Base-by-base conservation (phyloP, 345 rosid genomes). In the Euphorbia lathyris region DNA sequence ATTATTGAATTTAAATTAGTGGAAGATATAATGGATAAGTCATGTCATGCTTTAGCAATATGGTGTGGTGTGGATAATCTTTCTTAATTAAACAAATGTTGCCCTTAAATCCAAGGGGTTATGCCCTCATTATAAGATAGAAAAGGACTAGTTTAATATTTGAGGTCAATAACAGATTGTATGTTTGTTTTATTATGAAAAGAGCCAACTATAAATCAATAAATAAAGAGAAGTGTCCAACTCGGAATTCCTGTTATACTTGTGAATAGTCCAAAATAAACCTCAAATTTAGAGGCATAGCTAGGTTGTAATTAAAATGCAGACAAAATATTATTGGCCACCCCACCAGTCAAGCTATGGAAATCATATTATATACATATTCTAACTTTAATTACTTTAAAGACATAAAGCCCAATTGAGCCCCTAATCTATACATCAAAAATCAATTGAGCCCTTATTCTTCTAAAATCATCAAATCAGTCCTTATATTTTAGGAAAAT, bases 1-100 rank as follows among this genome's bases (percentile, higher is more conserved):
- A 65, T 69, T 67, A 67, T 53, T 60, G 65, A 16, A 68, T 12
- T 66, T 30, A n/a, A 45, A 45, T 45, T 64, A 58, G 76, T 77
- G 80, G 76, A 57, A 63, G 65, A 36, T 66, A 45, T 12, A n/a
- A 45, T 45, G 40, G 58, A 71, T 61, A 45, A 68, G 29, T 13
- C 14, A 20, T 67, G 29, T 13, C 14, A 20, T 67, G 38, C 4
- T 34, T 48, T 13, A 42, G n/a, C 67, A 68, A 58, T 73, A 65
- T 32, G 53, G 36, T 63, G 29, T 32, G 53, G 36, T 63, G 29
- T 53, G 79, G 74, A 53, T 66, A 73, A 69, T 48, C 43, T 45
- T 59, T 47, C 25, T 23, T 59, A 56, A 12, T 34, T 34, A 2
- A 34, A 40, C 7, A 40, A 40, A 5, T 40, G 29, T 36, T 19